A percentile compares a stretch with the other conserved stretches of the same genome.
Conservation (phyloP, 148 eudicot species). For the Agrostemma githago region DNA sequence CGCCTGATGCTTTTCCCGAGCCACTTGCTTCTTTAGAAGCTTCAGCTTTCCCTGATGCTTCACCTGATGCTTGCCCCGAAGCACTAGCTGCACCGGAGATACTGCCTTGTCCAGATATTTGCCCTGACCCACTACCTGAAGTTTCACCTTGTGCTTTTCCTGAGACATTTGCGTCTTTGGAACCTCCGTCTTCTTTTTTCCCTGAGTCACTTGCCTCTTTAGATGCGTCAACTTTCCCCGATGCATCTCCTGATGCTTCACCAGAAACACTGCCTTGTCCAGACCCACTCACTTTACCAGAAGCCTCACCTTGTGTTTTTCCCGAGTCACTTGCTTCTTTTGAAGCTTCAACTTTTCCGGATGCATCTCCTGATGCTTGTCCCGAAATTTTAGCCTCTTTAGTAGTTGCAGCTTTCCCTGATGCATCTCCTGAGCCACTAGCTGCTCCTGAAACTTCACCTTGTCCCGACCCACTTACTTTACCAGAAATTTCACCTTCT, state of each 20-base stretch:
- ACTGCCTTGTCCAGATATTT: neutral
- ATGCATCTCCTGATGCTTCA: neutral
- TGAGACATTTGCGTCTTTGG: neutral
- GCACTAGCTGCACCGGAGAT: neutral
- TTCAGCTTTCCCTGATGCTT: neutral
- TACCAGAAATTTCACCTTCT: neutral
- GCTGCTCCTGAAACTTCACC: neutral
- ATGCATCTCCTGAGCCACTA: neutral
- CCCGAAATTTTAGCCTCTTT: neutral
- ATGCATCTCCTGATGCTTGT: neutral
- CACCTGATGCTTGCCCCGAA: neutral
- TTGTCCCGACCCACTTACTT: neutral
- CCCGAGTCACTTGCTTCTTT: neutral
- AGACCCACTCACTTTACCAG: neutral
- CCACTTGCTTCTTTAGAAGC: neutral
- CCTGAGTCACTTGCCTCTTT: neutral
- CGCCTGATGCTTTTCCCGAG: neutral
- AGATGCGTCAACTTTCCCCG: neutral
- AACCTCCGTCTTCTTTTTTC: neutral
- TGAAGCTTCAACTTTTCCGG: no score
- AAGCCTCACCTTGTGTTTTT: neutral
- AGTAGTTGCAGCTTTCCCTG: neutral
- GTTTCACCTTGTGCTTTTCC: neutral
- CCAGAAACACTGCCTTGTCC: neutral
- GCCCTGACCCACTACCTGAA: neutral